Evolutionary conservation across 1,139 yeast genomes (phyloP), one percentile per base, ranked within the genome.

Genomic region (Geotrichum carabidarum): DNA sequence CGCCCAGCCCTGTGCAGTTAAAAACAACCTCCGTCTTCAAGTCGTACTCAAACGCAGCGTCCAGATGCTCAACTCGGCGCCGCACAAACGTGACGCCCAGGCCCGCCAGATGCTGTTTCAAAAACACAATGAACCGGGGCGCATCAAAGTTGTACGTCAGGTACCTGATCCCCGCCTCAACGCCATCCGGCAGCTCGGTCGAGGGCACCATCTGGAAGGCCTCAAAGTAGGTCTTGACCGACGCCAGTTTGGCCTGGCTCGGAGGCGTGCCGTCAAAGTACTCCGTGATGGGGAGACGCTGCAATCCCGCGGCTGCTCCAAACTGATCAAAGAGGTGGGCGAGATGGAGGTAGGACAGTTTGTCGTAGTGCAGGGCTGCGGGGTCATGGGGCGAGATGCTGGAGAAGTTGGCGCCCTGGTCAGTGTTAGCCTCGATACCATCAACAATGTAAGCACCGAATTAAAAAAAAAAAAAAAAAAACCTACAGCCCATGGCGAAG

Each of bases 1-100:
- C 82, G 1, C 88, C 86, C 43, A 81, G 72, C 14, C 91, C 93
- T 0, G 86, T 74, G 67, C 90, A 84, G 63, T 85, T 85, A 74
- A 84, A 82, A 12, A 84, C 83, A 2, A 68, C 71, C 47, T 73
- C 71, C 12, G 80, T 76, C 11, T 36, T 38, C 12, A 42, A 12
- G 8, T 68, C 58, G 7, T 67, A 58, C 12, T 59, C 50, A 51
- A 70, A 81, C 0, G 85, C 87, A 60, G 83, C 82, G 8, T 77
- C 67, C 48, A 85, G 74, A 63, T 83, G 84, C 1, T 72, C 65
- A 44, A 84, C 60, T 41, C 71, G 74, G 35, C 68, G 66, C 58
- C 80, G 74, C 11, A 65, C 59, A 57, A 83, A 79, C 0, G 59
- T 63, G n/a, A 83, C 83, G 1, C 87, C 87, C 36, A 61, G 59